These are phyloP conservation scores for Paramyrothecium roridum DNA, from an alignment of 2,329 filamentous ascomycete species.

Conservation along the genomic window DNA sequence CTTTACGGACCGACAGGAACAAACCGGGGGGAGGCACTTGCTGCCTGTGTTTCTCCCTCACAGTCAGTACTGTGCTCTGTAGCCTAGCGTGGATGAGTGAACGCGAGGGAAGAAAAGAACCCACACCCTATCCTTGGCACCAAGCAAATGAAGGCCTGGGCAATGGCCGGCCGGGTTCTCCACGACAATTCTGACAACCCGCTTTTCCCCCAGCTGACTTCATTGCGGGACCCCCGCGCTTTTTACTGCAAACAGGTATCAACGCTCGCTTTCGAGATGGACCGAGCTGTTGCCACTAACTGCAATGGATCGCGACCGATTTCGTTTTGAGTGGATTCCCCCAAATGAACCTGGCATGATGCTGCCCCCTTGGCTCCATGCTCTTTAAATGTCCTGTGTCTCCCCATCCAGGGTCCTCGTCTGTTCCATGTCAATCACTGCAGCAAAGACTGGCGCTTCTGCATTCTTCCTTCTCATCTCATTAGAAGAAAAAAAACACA, in stretches of 20 bases:
- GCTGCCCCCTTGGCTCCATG: not conserved
- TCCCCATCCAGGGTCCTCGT: not conserved
- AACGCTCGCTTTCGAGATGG: not conserved
- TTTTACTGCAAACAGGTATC: not conserved
- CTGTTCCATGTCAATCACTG: not conserved
- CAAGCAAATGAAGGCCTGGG: too few relatives aligned
- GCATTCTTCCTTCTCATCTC: conserved; percentile 6
- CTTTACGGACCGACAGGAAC: not conserved
- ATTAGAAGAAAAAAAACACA: conserved; percentile 4
- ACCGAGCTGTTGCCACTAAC: not conserved
- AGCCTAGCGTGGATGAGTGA: too few relatives aligned
- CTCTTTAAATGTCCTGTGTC: conserved; percentile 12
- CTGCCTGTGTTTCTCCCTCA: too few relatives aligned
- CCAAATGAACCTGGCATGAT: not conserved
- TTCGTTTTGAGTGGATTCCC: not conserved
- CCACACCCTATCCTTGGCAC: too few relatives aligned
- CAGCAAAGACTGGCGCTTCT: not conserved
- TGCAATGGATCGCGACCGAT: not conserved
- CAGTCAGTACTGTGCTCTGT: too few relatives aligned
- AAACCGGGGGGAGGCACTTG: too few relatives aligned
- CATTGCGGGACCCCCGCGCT: not conserved
- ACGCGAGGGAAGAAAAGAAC: too few relatives aligned
- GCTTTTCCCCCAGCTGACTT: not conserved
- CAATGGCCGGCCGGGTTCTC: not conserved
- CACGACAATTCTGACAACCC: not conserved